Evolutionary conservation across 2,329 filamentous ascomycete genomes (phyloP).

Genomic region (Epicoccum nigrum): DNA sequence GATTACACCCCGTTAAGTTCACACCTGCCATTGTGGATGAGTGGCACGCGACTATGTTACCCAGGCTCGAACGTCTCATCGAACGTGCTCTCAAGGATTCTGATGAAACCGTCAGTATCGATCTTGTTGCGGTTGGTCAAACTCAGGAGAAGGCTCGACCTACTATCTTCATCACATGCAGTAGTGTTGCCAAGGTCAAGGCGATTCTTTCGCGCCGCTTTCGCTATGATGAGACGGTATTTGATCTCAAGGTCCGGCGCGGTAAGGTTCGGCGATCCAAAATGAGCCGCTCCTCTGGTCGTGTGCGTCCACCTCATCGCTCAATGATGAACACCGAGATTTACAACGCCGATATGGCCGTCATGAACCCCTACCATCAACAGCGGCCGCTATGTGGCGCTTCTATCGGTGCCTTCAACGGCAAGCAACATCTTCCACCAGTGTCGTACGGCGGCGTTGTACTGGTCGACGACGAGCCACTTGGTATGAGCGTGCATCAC

Average conservation of each 20-base stretch:
- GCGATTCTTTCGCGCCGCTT: slow-evolving; percentile 73
- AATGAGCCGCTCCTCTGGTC: slow-evolving; percentile 46
- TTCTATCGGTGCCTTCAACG: slow-evolving; percentile 88
- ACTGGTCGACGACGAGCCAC: slow-evolving; percentile 80
- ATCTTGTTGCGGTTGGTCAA: slow-evolving; percentile 75
- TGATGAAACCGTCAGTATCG: slow-evolving; percentile 78
- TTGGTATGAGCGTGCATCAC: slow-evolving; percentile 96
- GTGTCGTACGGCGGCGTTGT: slow-evolving; percentile 91
- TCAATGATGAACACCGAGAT: slow-evolving; percentile 49
- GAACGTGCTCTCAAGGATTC: slow-evolving; percentile 74
- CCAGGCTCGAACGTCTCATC: slow-evolving; percentile 73
- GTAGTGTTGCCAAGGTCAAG: slow-evolving; percentile 74
- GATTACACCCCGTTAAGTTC: slow-evolving; percentile 57
- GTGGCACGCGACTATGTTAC: slow-evolving; percentile 75
- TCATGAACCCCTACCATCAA: slow-evolving; percentile 78
- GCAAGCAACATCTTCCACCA: slow-evolving; percentile 83
- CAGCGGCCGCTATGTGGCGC: slow-evolving; percentile 80
- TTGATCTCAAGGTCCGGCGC: slow-evolving; percentile 73
- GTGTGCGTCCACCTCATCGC: slow-evolving; percentile 44
- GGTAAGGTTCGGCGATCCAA: slow-evolving; percentile 71
- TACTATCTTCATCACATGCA: slow-evolving; percentile 78
- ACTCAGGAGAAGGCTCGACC: slow-evolving; percentile 69
- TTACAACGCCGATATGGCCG: slow-evolving; percentile 48
- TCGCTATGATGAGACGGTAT: slow-evolving; percentile 68
- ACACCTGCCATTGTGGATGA: slow-evolving; percentile 68